Evolutionary conservation across 2,329 filamentous ascomycete species (phyloP).

Genomic region (Lachnellula hyalina): DNA sequence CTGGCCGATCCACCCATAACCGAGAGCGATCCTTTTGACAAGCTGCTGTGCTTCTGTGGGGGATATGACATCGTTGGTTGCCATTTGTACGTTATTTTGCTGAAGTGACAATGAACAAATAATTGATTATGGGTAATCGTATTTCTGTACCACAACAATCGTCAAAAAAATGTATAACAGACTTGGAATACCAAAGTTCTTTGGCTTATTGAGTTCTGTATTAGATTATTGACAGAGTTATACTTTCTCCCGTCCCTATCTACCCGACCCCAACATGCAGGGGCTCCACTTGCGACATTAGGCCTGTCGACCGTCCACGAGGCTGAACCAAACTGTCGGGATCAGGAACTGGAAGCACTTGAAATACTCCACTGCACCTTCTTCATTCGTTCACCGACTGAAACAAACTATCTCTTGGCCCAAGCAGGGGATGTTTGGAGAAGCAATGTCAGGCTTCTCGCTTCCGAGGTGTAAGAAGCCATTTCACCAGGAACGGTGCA

Average conservation of each 20-base stretch:
- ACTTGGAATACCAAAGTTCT: no score
- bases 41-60: constrained; percentile 1
- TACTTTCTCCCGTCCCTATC: no score
- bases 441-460: no score
- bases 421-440: no score
- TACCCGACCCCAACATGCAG: constrained; percentile 1
- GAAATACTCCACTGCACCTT: constrained; percentile 6
- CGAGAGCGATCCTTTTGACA: constrained; percentile 3
- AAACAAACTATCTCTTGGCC: not conserved
- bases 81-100: not conserved
- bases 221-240: no score
- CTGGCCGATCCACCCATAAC: constrained; percentile 8
- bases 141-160: no score
- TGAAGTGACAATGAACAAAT: not conserved
- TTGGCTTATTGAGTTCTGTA: no score
- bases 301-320: constrained; percentile 1
- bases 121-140: no score
- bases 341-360: constrained; percentile 1
- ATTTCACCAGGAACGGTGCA: not conserved
- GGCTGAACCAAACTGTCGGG: constrained; percentile 6
- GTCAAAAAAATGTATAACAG: no score
- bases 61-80: constrained; percentile 5
- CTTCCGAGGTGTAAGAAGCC: not conserved
- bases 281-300: constrained; percentile 2
- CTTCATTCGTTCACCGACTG: constrained; percentile 3